Evolutionary conservation across 2,329 filamentous ascomycete species (phyloP), one percentile per base, ranked within the genome.

Genomic region (Cryphonectria carpinicola): DNA sequence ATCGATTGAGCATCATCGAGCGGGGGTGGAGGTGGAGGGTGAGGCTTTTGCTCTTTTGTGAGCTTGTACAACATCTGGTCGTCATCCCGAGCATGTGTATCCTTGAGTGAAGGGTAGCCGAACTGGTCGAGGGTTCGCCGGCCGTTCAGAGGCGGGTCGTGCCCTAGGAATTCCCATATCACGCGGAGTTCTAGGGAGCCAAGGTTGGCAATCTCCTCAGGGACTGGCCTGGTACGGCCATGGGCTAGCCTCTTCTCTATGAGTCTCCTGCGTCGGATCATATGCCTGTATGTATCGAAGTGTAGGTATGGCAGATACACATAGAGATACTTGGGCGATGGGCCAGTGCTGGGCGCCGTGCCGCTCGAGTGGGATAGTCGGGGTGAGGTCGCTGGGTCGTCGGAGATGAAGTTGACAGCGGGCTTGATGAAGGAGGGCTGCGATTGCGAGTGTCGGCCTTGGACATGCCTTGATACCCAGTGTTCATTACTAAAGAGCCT

Each of bases 11-110:
- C 8, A 19, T 22, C 54, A 41, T 6, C 52, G 6, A 13, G 8
- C 17, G n/a, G 37, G 65, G 71, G 49, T 66, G 77, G 11, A 52
- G 76, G 70, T 68, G 56, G 64, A 37, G 75, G 49, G 65, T 68
- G n/a, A 71, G 70, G 28, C 75, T 1, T 74, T 70, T 2, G 84
- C 69, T 86, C 81, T 74, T 88, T 89, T 1, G 88, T 89, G 1
- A 90, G 79, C 74, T 91, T 91, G 77, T 90, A 91, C 8, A 91
- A 79, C 86, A 91, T 90, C 76, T 91, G 89, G 58, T 91, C 89
- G 60, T 89, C 88, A 58, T 91, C 89, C 25, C 89, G 81, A 0
- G 87, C 86, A 58, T 87, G 80, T 0, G 89, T 91, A 46, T 90
- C 88, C 13, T 84, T 81, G 0, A 91, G 79, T 2, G 87, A 88